Conservation (phyloP, 352 stramenopile species). For the Globisporangium canariense region DNA sequence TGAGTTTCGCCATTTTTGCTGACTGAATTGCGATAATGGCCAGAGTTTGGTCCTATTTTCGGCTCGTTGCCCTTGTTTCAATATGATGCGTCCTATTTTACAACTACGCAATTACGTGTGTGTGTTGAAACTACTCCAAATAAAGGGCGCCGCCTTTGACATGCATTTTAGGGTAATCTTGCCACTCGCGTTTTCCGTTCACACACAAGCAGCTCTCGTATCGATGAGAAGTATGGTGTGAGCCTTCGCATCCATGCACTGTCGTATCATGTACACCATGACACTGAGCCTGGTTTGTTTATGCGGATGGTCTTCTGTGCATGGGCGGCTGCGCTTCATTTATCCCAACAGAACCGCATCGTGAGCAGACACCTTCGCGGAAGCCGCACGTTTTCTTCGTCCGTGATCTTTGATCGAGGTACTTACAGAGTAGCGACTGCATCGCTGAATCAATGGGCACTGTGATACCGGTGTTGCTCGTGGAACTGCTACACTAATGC, state of each 20-base stretch:
- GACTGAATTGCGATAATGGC: too few species aligned
- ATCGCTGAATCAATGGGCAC: neutral
- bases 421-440: neutral
- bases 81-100: too few species aligned
- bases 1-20: too few species aligned
- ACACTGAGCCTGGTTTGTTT: neutral
- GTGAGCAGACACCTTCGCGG: slow-evolving; percentile 17
- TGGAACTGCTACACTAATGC: neutral
- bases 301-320: neutral
- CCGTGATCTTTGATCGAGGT: slow-evolving; percentile 65
- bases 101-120: too few species aligned
- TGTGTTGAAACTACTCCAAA: too few species aligned
- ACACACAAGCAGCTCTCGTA: neutral
- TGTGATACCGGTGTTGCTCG: neutral
- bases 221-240: slow-evolving; percentile 17
- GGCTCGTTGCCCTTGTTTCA: too few species aligned
- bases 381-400: slow-evolving; percentile 42
- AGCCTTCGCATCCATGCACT: neutral
- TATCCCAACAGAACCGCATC: slow-evolving; percentile 29
- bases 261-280: neutral
- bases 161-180: too few species aligned
- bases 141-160: too few species aligned
- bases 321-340: neutral
- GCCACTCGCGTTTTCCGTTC: neutral
- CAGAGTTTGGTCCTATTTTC: too few species aligned